Percentiles rank a stretch among this genome's conserved stretches.
Evolutionary conservation across 306 rosid species (phyloP).

Genomic region (Vigna radiata): DNA sequence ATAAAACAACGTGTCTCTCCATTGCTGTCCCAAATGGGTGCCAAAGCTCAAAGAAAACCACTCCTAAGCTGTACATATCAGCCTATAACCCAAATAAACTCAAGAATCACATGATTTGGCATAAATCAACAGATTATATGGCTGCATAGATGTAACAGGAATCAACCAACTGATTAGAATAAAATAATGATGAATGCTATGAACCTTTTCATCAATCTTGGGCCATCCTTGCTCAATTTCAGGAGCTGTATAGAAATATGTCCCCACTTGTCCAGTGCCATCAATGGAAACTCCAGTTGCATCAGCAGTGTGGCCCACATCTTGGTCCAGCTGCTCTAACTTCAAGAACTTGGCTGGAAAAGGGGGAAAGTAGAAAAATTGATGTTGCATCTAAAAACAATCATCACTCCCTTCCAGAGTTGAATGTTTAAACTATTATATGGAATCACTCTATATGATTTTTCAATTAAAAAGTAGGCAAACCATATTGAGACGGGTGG

Average conservation of each 20-base stretch:
- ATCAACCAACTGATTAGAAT: conserved; percentile 3
- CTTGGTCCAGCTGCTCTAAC: conserved; percentile 97
- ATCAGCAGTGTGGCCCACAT: conserved; percentile 66
- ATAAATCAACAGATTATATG: conserved; percentile 36
- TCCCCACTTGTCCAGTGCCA: conserved; percentile 98
- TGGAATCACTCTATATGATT: conserved; percentile 9
- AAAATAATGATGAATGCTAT: conserved; percentile 24
- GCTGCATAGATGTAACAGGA: conserved; percentile 24
- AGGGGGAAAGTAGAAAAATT: conserved; percentile 21
- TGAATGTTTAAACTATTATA: conserved; percentile 9
- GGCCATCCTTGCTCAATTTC: conserved; percentile 99
- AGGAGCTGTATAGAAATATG: conserved; percentile 96
- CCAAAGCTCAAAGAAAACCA: conserved; percentile 98
- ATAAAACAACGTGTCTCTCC: conserved; percentile 83
- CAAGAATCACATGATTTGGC: conserved; percentile 43
- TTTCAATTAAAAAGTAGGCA: conserved; percentile 32
- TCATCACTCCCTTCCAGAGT: conserved; percentile 19
- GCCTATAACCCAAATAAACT: conserved; percentile 68
- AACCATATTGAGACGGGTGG: conserved; percentile 30
- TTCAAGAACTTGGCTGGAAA: conserved; percentile 92
- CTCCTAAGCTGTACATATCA: conserved; percentile 97
- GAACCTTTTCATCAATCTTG: conserved; percentile 95
- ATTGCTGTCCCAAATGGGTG: conserved; percentile 95
- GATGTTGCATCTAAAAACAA: conserved; percentile 24
- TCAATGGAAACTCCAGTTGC: conserved; percentile 81